Evolutionary conservation across 225 moss, liverwort and hornwort species (phyloP), one percentile per base, ranked within the genome.

Genomic region (Ulota crispa): DNA sequence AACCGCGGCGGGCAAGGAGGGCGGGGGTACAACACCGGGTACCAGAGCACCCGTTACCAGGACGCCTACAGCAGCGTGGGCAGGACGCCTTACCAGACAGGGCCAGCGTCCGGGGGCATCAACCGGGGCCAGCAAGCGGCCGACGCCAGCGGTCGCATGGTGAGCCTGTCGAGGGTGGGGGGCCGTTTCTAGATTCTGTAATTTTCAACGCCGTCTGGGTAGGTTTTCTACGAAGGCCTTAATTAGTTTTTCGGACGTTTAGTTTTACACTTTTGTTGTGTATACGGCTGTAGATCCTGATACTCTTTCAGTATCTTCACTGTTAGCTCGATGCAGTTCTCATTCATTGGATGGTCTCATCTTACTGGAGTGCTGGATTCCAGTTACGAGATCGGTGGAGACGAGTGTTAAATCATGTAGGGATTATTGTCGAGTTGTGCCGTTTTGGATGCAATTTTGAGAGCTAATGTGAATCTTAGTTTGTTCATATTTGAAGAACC

Each of bases 11-110:
- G 86, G 10, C 94, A 91, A 83, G 83, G 80, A 70, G 94, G 94
- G 32, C 91, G 97, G 20, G 93, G 89, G 0, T 92, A 86, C 72
- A 89, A 89, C 28, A 86, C 86, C 18, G 95, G 95, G 9, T 97
- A 97, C 74, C 95, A 95, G 89, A 97, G 97, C 89, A 97, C 95
- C 16, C 87, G 97, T 5, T 97, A 97, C 84, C 97, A 97, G 89
- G 97, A 97, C 79, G 95, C 94, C 26, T 97, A 97, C 70, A 97
- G 93, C 83, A 97, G 94, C 76, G 92, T 98, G 11, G 94, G 95
- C 32, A 87, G 97, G 76, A 95, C 94, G 24, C 97, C 95, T 7
- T 94, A 94, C 79, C 95, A 95, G 87, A 89, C 93, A 56, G 95
- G 94, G 43, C 91, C 95, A 57, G 92, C 89, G 5, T 95, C 95